Percentiles rank a stretch among this genome's conserved stretches.
Evolutionary conservation across 345 rosid genomes (phyloP).

Genomic region (Chamaenerion angustifolium): DNA sequence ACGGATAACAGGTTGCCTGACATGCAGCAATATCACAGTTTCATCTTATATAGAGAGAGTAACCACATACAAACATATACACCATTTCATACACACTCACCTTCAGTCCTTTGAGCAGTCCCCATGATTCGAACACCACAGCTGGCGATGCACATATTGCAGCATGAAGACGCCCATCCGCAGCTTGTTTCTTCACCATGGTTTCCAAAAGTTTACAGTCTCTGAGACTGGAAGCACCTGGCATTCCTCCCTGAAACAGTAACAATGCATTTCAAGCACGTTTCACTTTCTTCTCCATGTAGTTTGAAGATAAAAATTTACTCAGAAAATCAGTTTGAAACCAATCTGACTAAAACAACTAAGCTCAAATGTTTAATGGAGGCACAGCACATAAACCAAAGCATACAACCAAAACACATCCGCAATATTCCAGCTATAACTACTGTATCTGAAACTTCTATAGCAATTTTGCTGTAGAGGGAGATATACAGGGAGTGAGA

Average conservation of each 20-base stretch:
- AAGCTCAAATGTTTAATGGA: no score
- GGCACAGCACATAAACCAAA: no score
- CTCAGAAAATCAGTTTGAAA: background rate
- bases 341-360: background rate
- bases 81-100: conserved; percentile 19
- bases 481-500: conserved; percentile 26
- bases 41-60: conserved; percentile 3
- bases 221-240: conserved; percentile 68
- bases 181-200: conserved; percentile 67
- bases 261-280: background rate
- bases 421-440: background rate
- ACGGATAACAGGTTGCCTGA: conserved; percentile 85
- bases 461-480: background rate
- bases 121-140: conserved; percentile 73
- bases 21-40: conserved; percentile 1
- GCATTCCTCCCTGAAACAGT: conserved; percentile 69
- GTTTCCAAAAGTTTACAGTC: conserved; percentile 48
- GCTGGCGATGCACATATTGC: conserved; percentile 91
- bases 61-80: background rate
- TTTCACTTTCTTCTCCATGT: no score
- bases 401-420: no score
- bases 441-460: background rate
- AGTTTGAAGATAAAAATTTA: background rate
- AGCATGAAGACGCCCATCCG: conserved; percentile 59
- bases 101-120: conserved; percentile 66